Evolutionary conservation across 208 protist genomes (phyloP), one percentile per base, ranked within the genome.

Genomic region (Leishmania amazonensis): DNA sequence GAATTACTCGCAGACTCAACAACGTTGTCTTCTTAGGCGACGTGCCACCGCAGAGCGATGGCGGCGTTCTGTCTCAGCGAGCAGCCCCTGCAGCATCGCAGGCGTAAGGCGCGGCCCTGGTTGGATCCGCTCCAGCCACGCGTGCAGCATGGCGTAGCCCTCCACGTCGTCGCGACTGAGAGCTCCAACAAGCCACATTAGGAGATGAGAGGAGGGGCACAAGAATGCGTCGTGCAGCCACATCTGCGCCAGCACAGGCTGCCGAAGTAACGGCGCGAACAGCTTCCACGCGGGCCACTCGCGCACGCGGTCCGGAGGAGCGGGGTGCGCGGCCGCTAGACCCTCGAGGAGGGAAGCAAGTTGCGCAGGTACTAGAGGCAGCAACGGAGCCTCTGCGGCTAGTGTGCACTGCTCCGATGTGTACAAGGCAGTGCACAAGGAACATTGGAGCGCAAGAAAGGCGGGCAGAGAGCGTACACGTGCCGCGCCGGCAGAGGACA

Each of bases 221-320:
- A 89, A 67, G 9, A 91, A 75, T 19, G 88, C 86, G 19, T 76
- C 65, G 57, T 78, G 70, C 57, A 91, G 80, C 90, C 90, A 93
- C 31, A 31, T n/a, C 4, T 76, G 38, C 4, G 80, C 86, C 24
- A 93, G 49, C 19, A 80, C 72, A 8, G 81, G 83, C 31, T 76
- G 47, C 3, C 58, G 68, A n/a, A 84, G 75, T 24, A 84, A 65
- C 8, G 75, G 68, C 54, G 9, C 28, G 28, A 76, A 79, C 49
- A 84, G 58, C 15, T 54, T 65, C 81, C 81, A 84, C 67, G 76
- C 81, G 19, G 76, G 81, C 51, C 67, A 51, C 64, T 81, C 67
- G 54, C 78, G 67, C 31, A 81, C 67, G n/a, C 45, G 17, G 2
- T 53, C 67, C 5, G 57, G 40, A 1, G 64, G 54, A 21, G 11